Percentiles rank a stretch among this genome's conserved stretches.
Evolutionary conservation across 2,329 filamentous ascomycete species (phyloP).

Genomic region (Stagonosporopsis chrysanthemi): DNA sequence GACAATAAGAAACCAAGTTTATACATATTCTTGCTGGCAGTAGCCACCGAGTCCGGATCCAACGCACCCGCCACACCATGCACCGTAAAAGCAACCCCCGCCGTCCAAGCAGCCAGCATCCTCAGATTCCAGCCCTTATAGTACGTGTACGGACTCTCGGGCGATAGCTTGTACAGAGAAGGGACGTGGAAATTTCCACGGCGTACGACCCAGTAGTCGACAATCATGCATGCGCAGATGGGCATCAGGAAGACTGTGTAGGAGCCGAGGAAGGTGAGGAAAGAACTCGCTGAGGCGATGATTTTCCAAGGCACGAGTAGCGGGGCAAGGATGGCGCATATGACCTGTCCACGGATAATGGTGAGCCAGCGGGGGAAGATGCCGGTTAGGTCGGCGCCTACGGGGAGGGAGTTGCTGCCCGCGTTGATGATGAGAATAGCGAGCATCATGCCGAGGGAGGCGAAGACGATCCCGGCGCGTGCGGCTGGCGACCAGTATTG

Average conservation of each 20-base stretch:
- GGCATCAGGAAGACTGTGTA: slow-evolving; percentile 40
- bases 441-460: slow-evolving; percentile 35
- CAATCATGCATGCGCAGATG: slow-evolving; percentile 31
- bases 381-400: slow-evolving; percentile 36
- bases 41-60: slow-evolving; percentile 22
- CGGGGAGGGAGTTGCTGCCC: slow-evolving; percentile 36
- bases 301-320: slow-evolving; percentile 36
- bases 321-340: slow-evolving; percentile 2
- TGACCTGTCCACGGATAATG: slow-evolving; percentile 33
- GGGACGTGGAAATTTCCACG: slow-evolving; percentile 32
- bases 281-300: slow-evolving; percentile 29
- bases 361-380: slow-evolving; percentile 37
- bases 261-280: slow-evolving; percentile 39
- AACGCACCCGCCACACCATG: slow-evolving; percentile 29
- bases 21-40: slow-evolving; percentile 30
- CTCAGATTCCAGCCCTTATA: slow-evolving; percentile 32
- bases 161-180: slow-evolving; percentile 20
- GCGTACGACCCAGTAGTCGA: slow-evolving; percentile 30
- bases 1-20: slow-evolving; percentile 28
- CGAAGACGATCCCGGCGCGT: slow-evolving; percentile 38
- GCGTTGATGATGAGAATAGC: slow-evolving; percentile 38
- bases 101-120: slow-evolving; percentile 28
- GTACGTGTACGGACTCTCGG: slow-evolving; percentile 25
- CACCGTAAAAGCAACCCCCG: slow-evolving; percentile 29
- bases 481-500: slow-evolving; percentile 32